These are phyloP conservation scores for Jasminum sambac DNA, from an alignment of 257 asterid genomes.

Conservation along the genomic window DNA sequence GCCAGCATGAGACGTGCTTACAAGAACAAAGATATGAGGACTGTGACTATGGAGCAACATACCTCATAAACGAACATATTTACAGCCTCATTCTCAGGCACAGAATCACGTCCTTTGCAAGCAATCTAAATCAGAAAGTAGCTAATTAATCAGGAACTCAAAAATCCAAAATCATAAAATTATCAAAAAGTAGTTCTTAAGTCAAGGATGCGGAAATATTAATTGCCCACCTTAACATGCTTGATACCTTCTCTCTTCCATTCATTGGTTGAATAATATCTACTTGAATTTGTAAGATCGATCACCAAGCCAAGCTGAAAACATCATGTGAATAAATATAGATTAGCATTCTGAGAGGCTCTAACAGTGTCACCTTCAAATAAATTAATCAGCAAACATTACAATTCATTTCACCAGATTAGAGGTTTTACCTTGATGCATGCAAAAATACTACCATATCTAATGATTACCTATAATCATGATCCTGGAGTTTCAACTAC, in stretches of 20 bases:
- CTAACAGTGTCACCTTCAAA: conserved; percentile 19
- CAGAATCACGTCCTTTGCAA: conserved; percentile 98
- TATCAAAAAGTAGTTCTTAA: conserved; percentile 8
- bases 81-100: conserved; percentile 88
- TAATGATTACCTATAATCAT: background rate
- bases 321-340: conserved; percentile 29
- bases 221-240: conserved; percentile 79
- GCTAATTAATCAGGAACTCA: conserved; percentile 28
- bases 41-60: conserved; percentile 19
- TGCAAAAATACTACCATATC: background rate
- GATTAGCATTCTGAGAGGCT: conserved; percentile 20
- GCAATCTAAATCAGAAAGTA: conserved; percentile 59
- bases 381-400: conserved; percentile 16
- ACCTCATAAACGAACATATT: conserved; percentile 90
- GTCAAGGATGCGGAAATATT: conserved; percentile 23
- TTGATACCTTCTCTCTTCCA: conserved; percentile 83
- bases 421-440: background rate
- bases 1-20: background rate
- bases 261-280: conserved; percentile 71
- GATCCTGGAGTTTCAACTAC: background rate
- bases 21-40: background rate
- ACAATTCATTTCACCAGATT: conserved; percentile 18
- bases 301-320: conserved; percentile 95
- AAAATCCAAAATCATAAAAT: conserved; percentile 17
- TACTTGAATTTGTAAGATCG: conserved; percentile 89